Base-by-base conservation (phyloP, 108 stramenopile species). In the Chaetoceros tenuissimus region DNA sequence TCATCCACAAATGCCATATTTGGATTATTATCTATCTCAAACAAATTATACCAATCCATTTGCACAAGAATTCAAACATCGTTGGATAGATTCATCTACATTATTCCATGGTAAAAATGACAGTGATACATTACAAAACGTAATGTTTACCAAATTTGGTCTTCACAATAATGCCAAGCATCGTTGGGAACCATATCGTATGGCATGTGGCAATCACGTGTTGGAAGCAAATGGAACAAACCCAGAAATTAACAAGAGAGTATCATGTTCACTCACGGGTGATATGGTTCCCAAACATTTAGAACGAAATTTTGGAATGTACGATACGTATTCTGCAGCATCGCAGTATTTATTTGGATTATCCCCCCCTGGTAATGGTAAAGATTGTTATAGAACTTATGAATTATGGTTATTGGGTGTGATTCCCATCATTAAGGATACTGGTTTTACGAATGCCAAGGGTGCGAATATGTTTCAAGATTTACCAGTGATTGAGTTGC, bases 331-430 rank as follows among this genome's bases (percentile, higher is more conserved):
- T 5, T 5, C 25, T 1, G 57, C 31, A 0, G 56, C 56, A 13
- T 48, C 1, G 23, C 1, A 3, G 2, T 68, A 62, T 40, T 29
- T 51, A 16, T 69, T 69, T 59, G 68, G 68, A 19, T 24, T 69
- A 17, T 48, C 46, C 31, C 68, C 68, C 24, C 62, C 62, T 0
- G 68, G 68, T 7, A 50, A 24, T 2, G 60, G 60, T 21, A 50
- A 22, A 62, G 68, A 69, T 59, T 69, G 68, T 18, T 69, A 63
- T 52, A 57, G 68, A 0, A 61, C 61, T 24, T 69, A 69, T 22
- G 68, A 69, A 45, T 27, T 62, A 55, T 31, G 55, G 21, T 69
- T 43, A 18, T 26, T 63, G 1, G 68, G 68, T n/a, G 49, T 69
- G 21, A 69, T 69, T 24, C 68, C 68, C 8, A 28, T 69, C 3